Base-by-base conservation (phyloP, 2,329 filamentous ascomycete genomes). In the Aureobasidium sp. region DNA sequence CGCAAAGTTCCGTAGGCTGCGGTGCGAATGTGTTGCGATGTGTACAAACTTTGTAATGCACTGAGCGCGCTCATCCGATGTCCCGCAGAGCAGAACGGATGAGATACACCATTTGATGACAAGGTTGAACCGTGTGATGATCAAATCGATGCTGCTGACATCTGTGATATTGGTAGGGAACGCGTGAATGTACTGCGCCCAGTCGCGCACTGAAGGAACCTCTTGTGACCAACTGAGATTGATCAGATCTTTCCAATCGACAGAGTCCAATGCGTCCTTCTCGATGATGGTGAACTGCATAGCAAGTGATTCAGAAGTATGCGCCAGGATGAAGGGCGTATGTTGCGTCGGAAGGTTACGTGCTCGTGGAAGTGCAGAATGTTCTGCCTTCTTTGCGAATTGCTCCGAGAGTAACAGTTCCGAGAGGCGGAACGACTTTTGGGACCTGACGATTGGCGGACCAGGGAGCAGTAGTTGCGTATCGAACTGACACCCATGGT, bases 51-150 rank as follows among this genome's bases (percentile, higher is more conserved):
- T 93, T 73, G 89, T 86, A 65, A 94, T 84, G 71, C 87, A 90
- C 41, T 86, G 80, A 25, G 88, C 88, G 58, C 90, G 82, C 74
- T 94, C 90, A 64, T 87, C 84, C 12, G 87, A 75, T 62, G 86
- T 78, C 66, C 87, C 83, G 0, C 89, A 94, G 52, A 94, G 80
- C 9, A 94, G 82, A 66, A 89, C 84, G 73, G 93, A 88, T 0
- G 89, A 93, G 31, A 91, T 83, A 31, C 85, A 87, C 90, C 90
- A 94, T 73, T 93, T 93, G 64, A 92, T 89, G 78, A 93, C 89
- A 65, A 94, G 84, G 73, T 94, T 94, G 78, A 94, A 94, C 53
- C 90, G 87, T 9, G 90, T 88, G 72, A 93, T 89, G 52, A 92
- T 89, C 25, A 94, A 87, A 70, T 93, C 89, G 41, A 94, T 87